A percentile compares a stretch with the other conserved stretches of the same genome.
phyloP scores from a whole-genome alignment of 176 grass and related monocot genomes.

The Triticum turgidum region DNA sequence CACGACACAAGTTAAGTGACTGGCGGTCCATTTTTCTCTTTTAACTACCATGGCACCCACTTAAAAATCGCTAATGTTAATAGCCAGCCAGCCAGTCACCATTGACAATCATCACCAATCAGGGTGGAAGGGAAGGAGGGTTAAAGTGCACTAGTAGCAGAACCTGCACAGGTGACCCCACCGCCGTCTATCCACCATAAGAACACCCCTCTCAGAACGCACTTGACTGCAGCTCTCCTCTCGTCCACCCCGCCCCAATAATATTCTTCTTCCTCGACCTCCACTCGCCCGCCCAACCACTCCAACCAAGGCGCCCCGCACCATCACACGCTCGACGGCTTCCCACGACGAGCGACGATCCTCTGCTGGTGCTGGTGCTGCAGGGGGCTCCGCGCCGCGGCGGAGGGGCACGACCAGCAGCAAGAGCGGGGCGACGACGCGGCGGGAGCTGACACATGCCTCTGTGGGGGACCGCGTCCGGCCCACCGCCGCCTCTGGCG shows the following conservation, averaged over 20 bases:
- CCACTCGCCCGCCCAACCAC: background rate
- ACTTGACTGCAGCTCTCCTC: background rate
- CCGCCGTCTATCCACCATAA: constrained; percentile 4
- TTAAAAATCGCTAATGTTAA: too few species aligned
- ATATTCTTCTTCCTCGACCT: background rate
- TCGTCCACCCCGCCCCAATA: constrained; percentile 14
- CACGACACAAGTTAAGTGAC: too few species aligned
- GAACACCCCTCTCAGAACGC: background rate
- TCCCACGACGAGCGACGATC: constrained; percentile 9
- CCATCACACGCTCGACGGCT: constrained; percentile 13
- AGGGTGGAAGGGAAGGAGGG: too few species aligned
- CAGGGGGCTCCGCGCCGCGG: background rate
- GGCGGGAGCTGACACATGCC: constrained; percentile 29
- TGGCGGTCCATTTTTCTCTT: too few species aligned
- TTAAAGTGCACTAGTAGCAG: too few species aligned
- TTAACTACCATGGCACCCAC: too few species aligned
- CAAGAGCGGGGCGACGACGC: background rate
- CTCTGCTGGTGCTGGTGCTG: constrained; percentile 14
- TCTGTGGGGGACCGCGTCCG: constrained; percentile 42
- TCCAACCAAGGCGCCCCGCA: constrained; percentile 6
- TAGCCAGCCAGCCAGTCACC: too few species aligned
- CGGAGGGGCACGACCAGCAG: background rate
- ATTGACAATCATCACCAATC: too few species aligned
- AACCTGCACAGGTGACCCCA: too few species aligned
- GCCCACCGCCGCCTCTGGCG: background rate